phyloP scores from a whole-genome alignment of 306 rosid genomes.

The Vigna hirtella region DNA sequence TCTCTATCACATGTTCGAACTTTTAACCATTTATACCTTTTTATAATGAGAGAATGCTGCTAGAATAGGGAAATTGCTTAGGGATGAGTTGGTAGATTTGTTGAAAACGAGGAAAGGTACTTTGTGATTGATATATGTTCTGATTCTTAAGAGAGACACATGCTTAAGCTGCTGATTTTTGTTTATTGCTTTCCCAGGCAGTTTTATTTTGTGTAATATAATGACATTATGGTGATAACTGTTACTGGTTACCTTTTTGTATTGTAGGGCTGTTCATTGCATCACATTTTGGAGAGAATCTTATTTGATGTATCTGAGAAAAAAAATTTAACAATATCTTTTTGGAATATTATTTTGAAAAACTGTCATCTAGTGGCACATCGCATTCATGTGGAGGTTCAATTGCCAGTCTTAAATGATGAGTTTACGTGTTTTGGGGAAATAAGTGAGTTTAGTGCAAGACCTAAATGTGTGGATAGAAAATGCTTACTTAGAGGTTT shows the following conservation, averaged over 20 bases:
- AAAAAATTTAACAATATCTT: constrained; percentile 55
- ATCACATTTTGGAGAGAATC: constrained; percentile 69
- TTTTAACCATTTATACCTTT: neutral
- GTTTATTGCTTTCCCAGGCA: neutral
- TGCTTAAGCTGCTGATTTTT: neutral
- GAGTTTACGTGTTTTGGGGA: constrained; percentile 53
- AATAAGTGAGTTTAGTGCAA: constrained; percentile 65
- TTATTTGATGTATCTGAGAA: constrained; percentile 51
- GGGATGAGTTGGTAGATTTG: neutral
- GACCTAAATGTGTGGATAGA: constrained; percentile 52
- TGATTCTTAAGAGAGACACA: neutral
- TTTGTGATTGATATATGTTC: constrained; percentile 24
- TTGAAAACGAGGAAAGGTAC: neutral
- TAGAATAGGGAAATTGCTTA: constrained; percentile 1
- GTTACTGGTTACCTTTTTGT: constrained; percentile 28
- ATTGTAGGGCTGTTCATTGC: constrained; percentile 86
- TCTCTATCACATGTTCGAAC: constrained; percentile 18
- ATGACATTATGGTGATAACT: constrained; percentile 34
- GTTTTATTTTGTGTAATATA: constrained; percentile 36
- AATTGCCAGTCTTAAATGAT: constrained; percentile 62
- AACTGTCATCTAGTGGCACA: constrained; percentile 68
- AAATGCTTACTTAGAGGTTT: constrained; percentile 65
- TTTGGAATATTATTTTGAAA: constrained; percentile 64
- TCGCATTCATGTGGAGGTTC: constrained; percentile 52
- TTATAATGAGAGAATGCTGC: neutral